Conservation (phyloP, 305 asterid genomes). For the Fraxinus ornus region DNA sequence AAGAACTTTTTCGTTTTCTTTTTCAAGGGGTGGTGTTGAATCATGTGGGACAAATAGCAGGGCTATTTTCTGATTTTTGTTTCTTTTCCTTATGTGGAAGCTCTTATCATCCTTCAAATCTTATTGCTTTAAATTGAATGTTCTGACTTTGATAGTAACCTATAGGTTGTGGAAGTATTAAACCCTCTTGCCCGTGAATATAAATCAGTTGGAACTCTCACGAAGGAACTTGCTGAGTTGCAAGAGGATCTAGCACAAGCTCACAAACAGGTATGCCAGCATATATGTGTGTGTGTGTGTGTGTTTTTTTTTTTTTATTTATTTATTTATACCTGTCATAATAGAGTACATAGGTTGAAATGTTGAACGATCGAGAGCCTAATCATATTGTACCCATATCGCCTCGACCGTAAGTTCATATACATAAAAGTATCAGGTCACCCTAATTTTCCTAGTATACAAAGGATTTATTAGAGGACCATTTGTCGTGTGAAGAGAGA, state of each 20-base stretch:
- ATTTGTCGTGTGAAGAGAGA: not conserved
- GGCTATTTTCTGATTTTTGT: not conserved
- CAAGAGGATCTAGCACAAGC: conserved; percentile 68
- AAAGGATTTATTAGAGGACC: not conserved
- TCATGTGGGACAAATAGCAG: not conserved
- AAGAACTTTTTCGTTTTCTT: not conserved
- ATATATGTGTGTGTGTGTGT: not conserved
- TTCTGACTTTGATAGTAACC: not conserved
- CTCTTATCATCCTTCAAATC: not conserved
- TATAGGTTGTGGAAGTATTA: conserved; percentile 80
- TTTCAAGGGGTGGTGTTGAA: not conserved
- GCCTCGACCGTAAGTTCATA: not conserved
- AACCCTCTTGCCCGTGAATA: conserved; percentile 89
- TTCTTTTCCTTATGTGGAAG: not conserved
- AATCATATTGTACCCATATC: not conserved
- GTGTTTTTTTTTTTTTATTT: too few species aligned
- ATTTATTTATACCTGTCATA: too few species aligned
- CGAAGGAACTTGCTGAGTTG: conserved; percentile 71
- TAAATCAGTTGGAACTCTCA: conserved; percentile 77
- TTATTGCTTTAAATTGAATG: not conserved
- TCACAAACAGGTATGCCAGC: conserved; percentile 59
- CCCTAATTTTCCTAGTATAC: not conserved
- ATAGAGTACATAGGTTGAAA: not conserved
- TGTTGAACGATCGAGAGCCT: not conserved
- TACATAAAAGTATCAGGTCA: not conserved